Evolutionary conservation across 164 flowering plant species (phyloP), one percentile per base, ranked within the genome.

Genomic region (Piper longum): DNA sequence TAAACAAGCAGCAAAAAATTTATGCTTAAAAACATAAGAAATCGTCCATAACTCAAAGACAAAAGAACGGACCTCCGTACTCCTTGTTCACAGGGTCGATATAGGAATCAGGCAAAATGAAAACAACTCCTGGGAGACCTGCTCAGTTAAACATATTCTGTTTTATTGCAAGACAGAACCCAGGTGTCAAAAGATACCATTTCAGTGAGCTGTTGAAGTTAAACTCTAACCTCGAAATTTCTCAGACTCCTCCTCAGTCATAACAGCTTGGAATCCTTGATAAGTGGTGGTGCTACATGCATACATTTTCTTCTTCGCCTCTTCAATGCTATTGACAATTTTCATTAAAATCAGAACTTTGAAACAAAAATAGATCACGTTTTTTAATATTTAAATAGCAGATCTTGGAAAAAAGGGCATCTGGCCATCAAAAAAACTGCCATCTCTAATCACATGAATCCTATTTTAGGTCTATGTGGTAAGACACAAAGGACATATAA

Each of bases 271-370:
- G 78, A 95, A 95, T n/a, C 99, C 96, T 5, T 59, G 62, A 70
- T 88, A 95, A 18, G 88, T 88, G 16, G 99, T 85, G 14, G 99
- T 95, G 77, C 97, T 91, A 66, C 90, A 86, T 14, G 99, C 97
- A 80, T 91, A 95, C 59, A 91, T 95, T 64, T 64, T 85, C 67
- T 80, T 76, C 73, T 87, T 95, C 9, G 96, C 97, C 75, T 91
- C 96, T 77, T 91, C 97, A 36, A 86, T 73, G 76, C 97, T 91
- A 75, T 54, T 62, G 59, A 11, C 40, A 56, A 52, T 7, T 19
- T 43, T 52, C 6, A 2, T 45, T 67, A 58, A 45, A 52, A 59
- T 54, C 59, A 56, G 56, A 16, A 54, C 65, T 51, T 36, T 26
- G 59, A 56, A 17, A 26, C 36, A 26, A 26, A 26, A 26, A 26